Conservation (phyloP, 192 early-diverging fungal species). For the Coemansia umbellata region DNA sequence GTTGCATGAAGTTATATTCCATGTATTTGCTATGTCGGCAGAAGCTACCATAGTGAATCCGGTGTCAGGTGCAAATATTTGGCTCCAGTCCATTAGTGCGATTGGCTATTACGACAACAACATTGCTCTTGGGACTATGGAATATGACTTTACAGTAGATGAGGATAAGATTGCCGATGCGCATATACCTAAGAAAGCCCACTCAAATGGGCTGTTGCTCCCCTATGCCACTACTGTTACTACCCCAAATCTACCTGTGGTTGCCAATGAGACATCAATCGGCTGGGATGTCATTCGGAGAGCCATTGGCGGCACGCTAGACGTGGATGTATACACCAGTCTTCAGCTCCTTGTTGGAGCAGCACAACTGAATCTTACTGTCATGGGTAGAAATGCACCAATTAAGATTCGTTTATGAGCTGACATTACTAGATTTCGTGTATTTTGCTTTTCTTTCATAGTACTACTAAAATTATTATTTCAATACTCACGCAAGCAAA, state of each 20-base stretch:
- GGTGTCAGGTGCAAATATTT: constrained; percentile 35
- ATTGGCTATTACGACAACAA: constrained; percentile 27
- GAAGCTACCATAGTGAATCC: constrained; percentile 44
- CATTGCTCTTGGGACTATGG: constrained; percentile 29
- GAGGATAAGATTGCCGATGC: too few species aligned
- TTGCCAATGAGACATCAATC: constrained; percentile 41
- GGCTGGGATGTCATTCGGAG: constrained; percentile 41
- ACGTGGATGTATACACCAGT: constrained; percentile 40
- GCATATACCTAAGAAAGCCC: neutral
- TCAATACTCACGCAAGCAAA: too few species aligned
- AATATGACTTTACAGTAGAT: constrained; percentile 27
- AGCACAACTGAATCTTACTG: constrained; percentile 36
- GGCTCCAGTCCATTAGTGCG: constrained; percentile 38
- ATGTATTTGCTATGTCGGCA: constrained; percentile 26
- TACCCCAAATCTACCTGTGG: constrained; percentile 32
- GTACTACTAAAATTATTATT: too few species aligned
- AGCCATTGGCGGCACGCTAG: constrained; percentile 42
- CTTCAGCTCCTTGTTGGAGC: constrained; percentile 32
- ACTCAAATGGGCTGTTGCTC: constrained; percentile 20
- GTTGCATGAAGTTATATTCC: constrained; percentile 33
- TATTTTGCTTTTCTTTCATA: neutral
- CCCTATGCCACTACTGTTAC: constrained; percentile 21
- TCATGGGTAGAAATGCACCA: constrained; percentile 33
- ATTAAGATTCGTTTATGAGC: constrained; percentile 30
- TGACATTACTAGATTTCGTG: neutral